Evolutionary conservation across 176 grass and related monocot genomes (phyloP), one percentile per base, ranked within the genome.

Genomic region (Poa pratensis): DNA sequence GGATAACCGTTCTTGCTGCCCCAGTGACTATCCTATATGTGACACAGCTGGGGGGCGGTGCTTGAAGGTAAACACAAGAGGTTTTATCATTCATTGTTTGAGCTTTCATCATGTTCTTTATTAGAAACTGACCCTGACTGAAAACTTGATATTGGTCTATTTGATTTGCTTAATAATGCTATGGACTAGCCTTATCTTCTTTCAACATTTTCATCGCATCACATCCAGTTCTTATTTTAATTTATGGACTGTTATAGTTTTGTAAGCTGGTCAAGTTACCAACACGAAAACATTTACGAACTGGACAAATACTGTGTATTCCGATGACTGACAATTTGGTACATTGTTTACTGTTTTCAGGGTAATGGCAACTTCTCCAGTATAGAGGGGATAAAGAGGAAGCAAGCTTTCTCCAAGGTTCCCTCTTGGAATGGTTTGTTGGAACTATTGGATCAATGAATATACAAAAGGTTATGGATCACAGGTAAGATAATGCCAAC

Each of bases 1-100:
- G 69, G 93, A 92, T 65, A 75, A 88, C 72, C 75, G 26, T 8
- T 97, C 84, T 78, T 98, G 96, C 65, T 98, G 96, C 65, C 96
- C 96, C 5, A 60, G 78, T 26, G 77, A 93, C 46, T 98, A 98
- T 83, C 96, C 96, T 30, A 52, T 92, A 28, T 98, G 96, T 17
- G 91, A 98, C 82, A 92, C 87, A 9, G 76, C 2, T 50, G 60
- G 62, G 5, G 73, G 63, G 1, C 83, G 81, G 27, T 98, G 96
- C 64, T 90, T 85, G 28, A 94, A 87, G 93, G 96, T 91, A 84
- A 46, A 9, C 51, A 45, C 9, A 0, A 12, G 55, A 3, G 9
- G 2, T 35, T 78, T 55, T 78, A 18, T 27, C 13, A 49, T 62
- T 71, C 32, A 17, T 45, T 28, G 11, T 35, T 84, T 57, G 18